Evolutionary conservation across 75 land plant genomes (phyloP).

Genomic region (Selaginella tamariscina): DNA sequence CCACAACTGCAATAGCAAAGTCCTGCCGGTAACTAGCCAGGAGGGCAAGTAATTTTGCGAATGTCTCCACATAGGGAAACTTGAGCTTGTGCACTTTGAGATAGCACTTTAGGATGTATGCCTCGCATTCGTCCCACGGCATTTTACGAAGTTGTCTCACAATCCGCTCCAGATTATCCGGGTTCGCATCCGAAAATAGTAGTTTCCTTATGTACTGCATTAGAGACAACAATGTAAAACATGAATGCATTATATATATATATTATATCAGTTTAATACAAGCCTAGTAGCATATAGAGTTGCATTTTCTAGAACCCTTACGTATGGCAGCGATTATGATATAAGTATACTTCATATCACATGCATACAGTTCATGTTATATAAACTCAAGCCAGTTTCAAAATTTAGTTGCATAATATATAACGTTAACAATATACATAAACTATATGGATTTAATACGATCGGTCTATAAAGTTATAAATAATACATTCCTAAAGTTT

Average conservation of each 20-base stretch:
- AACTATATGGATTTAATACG: too few relatives aligned
- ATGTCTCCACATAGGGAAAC: slow-evolving; percentile 80
- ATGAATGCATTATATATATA: background rate
- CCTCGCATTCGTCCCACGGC: slow-evolving; percentile 92
- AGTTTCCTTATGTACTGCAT: slow-evolving; percentile 92
- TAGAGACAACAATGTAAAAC: slow-evolving; percentile 10
- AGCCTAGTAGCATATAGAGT: too few relatives aligned
- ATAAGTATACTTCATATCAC: too few relatives aligned
- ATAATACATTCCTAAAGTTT: too few relatives aligned
- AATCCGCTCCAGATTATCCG: slow-evolving; percentile 74
- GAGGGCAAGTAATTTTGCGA: slow-evolving; percentile 83
- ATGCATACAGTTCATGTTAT: too few relatives aligned
- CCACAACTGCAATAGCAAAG: slow-evolving; percentile 94
- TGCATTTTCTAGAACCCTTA: too few relatives aligned
- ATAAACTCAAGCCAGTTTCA: too few relatives aligned
- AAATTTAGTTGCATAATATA: too few relatives aligned
- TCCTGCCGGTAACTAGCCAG: slow-evolving; percentile 91
- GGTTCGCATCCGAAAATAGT: slow-evolving; percentile 83
- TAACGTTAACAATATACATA: too few relatives aligned
- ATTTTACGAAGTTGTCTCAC: slow-evolving; percentile 83
- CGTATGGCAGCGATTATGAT: too few relatives aligned
- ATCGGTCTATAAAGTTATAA: too few relatives aligned
- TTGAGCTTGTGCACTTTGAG: slow-evolving; percentile 94
- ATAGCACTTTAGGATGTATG: slow-evolving; percentile 79
- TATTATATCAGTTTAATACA: background rate